Evolutionary conservation across 2,329 filamentous ascomycete genomes (phyloP).

Genomic region (Colletotrichum endophyticum): DNA sequence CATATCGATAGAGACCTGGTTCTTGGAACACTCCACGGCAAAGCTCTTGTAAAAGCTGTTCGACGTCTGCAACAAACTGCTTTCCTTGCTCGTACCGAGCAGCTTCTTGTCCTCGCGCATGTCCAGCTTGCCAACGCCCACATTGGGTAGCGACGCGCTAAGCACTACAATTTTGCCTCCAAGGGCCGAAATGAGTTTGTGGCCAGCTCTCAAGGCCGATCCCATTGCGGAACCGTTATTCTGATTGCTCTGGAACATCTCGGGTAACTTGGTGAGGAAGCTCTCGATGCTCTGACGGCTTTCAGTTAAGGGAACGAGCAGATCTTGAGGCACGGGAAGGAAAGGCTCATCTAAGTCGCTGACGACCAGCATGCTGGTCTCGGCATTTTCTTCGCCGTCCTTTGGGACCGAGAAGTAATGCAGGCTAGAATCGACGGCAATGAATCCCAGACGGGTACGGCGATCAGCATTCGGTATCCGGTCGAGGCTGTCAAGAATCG

Average conservation of each 20-base stretch:
- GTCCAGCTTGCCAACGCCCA: conserved; percentile 88
- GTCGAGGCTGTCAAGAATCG: conserved; percentile 92
- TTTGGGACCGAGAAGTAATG: conserved; percentile 96
- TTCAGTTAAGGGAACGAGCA: conserved; percentile 87
- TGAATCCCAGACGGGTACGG: conserved; percentile 89
- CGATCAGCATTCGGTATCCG: conserved; percentile 98
- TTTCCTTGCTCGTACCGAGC: conserved; percentile 92
- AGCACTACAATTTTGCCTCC: conserved; percentile 95
- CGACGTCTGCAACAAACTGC: conserved; percentile 82
- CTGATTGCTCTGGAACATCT: conserved; percentile 96
- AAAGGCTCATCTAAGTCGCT: conserved; percentile 97
- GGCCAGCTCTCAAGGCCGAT: conserved; percentile 87
- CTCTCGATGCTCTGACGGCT: conserved; percentile 89
- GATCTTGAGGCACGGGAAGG: conserved; percentile 88
- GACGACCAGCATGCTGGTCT: conserved; percentile 91
- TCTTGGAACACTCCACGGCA: conserved; percentile 97
- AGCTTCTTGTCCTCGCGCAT: conserved; percentile 97
- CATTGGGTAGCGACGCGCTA: conserved; percentile 86
- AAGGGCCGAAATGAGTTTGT: conserved; percentile 93
- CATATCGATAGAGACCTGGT: conserved; percentile 98
- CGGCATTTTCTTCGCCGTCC: conserved; percentile 82
- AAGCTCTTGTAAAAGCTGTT: conserved; percentile 99
- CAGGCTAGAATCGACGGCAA: conserved; percentile 91
- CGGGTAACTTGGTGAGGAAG: conserved; percentile 88
- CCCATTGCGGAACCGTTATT: conserved; percentile 93